Percentiles rank a stretch among this genome's conserved stretches.
Evolutionary conservation across 371 early-diverging fungal genomes (phyloP).

Genomic region (Syncephalastrum sp.): DNA sequence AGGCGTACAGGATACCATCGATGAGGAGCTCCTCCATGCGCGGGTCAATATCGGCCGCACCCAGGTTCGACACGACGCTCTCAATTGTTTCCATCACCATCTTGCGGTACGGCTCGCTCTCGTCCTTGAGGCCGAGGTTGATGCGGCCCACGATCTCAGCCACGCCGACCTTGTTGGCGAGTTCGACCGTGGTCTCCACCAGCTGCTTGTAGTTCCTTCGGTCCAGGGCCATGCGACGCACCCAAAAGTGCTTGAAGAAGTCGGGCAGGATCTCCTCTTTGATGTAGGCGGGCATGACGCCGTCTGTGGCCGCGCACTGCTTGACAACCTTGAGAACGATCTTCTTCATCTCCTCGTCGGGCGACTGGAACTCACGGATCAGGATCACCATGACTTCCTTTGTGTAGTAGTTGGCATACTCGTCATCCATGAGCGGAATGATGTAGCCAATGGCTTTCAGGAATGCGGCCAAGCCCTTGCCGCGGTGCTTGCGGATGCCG

Average conservation of each 20-base stretch:
- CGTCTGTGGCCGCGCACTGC: slow-evolving; percentile 94
- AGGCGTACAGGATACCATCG: slow-evolving; percentile 95
- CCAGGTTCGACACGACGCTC: slow-evolving; percentile 74
- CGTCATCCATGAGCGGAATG: slow-evolving; percentile 96
- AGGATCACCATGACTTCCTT: slow-evolving; percentile 90
- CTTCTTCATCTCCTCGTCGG: slow-evolving; percentile 98
- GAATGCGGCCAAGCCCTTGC: slow-evolving; percentile 96
- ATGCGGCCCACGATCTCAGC: slow-evolving; percentile 84
- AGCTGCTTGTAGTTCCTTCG: slow-evolving; percentile 89
- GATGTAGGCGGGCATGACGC: slow-evolving; percentile 85
- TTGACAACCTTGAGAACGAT: slow-evolving; percentile 96
- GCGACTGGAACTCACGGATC: slow-evolving; percentile 95
- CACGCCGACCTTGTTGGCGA: slow-evolving; percentile 92
- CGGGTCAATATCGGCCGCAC: slow-evolving; percentile 89
- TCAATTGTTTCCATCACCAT: slow-evolving; percentile 98
- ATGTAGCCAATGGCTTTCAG: slow-evolving; percentile 97
- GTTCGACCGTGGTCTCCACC: slow-evolving; percentile 93
- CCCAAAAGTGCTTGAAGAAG: slow-evolving; percentile 97
- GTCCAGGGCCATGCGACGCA: slow-evolving; percentile 95
- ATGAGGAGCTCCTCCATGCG: slow-evolving; percentile 90
- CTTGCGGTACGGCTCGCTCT: slow-evolving; percentile 90
- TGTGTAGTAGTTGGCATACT: slow-evolving; percentile 92
- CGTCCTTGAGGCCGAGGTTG: slow-evolving; percentile 93
- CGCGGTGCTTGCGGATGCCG: slow-evolving; percentile 93
- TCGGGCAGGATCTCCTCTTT: slow-evolving; percentile 89